Evolutionary conservation across 176 grass and related monocot genomes (phyloP).

Genomic region (Triticum monococcum): DNA sequence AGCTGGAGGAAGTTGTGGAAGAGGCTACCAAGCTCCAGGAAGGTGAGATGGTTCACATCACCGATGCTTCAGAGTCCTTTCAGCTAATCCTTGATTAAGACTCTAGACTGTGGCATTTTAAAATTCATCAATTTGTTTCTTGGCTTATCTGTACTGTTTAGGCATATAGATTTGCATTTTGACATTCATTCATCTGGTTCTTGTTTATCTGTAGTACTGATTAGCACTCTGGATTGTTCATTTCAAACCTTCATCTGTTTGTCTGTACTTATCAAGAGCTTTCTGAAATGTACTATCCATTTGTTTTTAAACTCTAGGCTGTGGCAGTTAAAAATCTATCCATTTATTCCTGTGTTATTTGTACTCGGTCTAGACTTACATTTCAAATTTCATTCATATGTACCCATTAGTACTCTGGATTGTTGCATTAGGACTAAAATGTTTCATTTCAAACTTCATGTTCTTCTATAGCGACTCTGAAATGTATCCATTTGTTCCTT

Average conservation of each 20-base stretch:
- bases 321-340: not conserved
- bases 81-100: not conserved
- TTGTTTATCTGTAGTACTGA: not conserved
- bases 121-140: not conserved
- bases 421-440: not conserved
- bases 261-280: not conserved
- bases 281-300: too few relatives aligned
- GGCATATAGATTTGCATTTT: not conserved
- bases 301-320: not conserved
- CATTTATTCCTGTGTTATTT: not conserved
- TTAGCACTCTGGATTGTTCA: not conserved
- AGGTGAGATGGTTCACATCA: conserved; percentile 29
- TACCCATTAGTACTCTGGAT: not conserved
- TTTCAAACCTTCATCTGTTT: not conserved
- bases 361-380: not conserved
- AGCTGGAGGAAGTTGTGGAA: not conserved
- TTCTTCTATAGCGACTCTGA: not conserved
- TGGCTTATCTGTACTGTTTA: not conserved
- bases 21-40: not conserved
- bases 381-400: too few relatives aligned
- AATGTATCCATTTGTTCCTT: not conserved
- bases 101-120: not conserved
- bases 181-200: not conserved
- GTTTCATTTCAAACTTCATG: not conserved
- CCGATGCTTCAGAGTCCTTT: not conserved